A percentile compares a stretch with the other conserved stretches of the same genome.
Evolutionary conservation across 2,329 filamentous ascomycete species (phyloP).

Genomic region (Cephalotrichum gorgonifer): DNA sequence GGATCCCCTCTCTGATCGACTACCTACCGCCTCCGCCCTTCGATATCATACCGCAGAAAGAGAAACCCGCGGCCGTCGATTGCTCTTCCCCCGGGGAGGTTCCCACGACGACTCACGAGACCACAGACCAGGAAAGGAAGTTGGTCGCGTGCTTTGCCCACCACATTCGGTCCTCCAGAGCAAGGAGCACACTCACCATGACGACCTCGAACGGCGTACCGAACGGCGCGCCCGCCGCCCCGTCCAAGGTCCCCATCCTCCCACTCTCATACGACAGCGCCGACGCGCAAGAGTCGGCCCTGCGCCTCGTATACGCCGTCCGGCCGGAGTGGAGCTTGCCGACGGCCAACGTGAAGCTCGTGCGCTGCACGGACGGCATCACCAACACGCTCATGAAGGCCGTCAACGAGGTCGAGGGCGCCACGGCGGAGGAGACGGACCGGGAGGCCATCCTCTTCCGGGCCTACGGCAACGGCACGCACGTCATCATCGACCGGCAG

Average conservation of each 20-base stretch:
- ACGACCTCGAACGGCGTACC: neutral
- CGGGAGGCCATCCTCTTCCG: conserved; percentile 78
- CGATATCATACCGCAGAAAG: too few relatives aligned
- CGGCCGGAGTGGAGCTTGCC: conserved; percentile 72
- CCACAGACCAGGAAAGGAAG: conserved; percentile 22
- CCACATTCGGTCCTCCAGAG: too few relatives aligned
- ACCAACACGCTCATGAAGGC: conserved; percentile 86
- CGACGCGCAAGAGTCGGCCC: conserved; percentile 69
- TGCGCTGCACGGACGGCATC: conserved; percentile 94
- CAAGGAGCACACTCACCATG: neutral
- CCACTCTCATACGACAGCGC: conserved; percentile 67
- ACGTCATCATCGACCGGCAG: conserved; percentile 91
- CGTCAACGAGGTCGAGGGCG: conserved; percentile 55
- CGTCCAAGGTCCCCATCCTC: conserved; percentile 49
- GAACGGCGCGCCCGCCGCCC: conserved; percentile 13
- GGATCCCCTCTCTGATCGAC: too few relatives aligned
- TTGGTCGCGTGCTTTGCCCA: conserved; percentile 24
- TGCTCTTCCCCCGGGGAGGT: too few relatives aligned
- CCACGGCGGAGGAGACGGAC: conserved; percentile 66
- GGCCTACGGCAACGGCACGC: conserved; percentile 89
- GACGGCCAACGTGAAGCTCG: conserved; percentile 69
- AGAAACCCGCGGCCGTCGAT: too few relatives aligned
- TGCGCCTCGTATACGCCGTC: conserved; percentile 67
- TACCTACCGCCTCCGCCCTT: too few relatives aligned
- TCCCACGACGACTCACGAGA: too few relatives aligned